phyloP scores from a whole-genome alignment of 139 green algal genomes.

The Picochlorum sp. region DNA sequence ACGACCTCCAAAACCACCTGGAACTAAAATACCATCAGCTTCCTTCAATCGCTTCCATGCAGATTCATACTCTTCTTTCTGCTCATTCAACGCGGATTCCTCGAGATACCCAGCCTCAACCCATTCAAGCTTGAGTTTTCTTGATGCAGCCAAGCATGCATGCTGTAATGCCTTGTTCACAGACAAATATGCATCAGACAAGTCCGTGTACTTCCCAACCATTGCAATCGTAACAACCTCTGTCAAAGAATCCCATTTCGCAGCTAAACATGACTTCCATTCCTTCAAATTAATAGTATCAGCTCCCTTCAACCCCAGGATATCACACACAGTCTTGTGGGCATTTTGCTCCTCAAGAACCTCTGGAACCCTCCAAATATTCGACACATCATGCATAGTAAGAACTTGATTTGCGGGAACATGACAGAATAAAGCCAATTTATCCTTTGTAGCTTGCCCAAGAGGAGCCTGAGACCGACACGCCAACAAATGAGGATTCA shows the following conservation, averaged over 20 bases:
- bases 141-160: constrained; percentile 76
- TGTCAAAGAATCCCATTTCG: constrained; percentile 67
- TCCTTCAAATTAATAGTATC: constrained; percentile 50
- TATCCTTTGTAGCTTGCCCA: constrained; percentile 67
- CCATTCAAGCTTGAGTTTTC: constrained; percentile 85
- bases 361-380: constrained; percentile 92
- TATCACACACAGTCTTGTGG: constrained; percentile 59
- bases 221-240: constrained; percentile 70
- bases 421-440: constrained; percentile 96
- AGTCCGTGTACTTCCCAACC: constrained; percentile 96
- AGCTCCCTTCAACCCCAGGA: constrained; percentile 52
- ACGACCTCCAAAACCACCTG: constrained; percentile 87
- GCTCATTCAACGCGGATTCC: constrained; percentile 31
- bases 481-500: constrained; percentile 84
- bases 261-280: constrained; percentile 62
- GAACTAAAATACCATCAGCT: constrained; percentile 89
- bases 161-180: constrained; percentile 97
- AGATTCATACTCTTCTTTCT: constrained; percentile 40
- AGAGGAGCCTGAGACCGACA: constrained; percentile 74
- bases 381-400: constrained; percentile 92
- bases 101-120: constrained; percentile 88
- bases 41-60: constrained; percentile 41
- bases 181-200: constrained; percentile 90
- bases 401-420: constrained; percentile 76
- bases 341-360: constrained; percentile 77